phyloP scores from a whole-genome alignment of 768 basidiomycete genomes.

The Cubamyces sp. region DNA sequence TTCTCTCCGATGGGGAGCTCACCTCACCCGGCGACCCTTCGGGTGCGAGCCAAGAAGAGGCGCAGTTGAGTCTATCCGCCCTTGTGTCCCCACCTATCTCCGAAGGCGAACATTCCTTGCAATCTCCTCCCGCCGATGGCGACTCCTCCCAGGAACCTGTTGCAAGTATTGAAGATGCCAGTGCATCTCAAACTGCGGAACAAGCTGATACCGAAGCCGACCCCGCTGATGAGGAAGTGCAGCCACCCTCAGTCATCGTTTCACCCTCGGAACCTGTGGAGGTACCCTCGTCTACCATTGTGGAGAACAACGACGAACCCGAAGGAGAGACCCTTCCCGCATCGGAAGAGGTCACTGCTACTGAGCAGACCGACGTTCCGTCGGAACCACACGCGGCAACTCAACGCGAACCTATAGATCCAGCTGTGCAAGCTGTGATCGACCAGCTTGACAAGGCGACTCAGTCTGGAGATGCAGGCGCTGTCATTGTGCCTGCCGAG shows the following conservation, averaged over 20 bases:
- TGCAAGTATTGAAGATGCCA: neutral
- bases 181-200: neutral
- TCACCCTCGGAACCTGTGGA: conserved; percentile 5
- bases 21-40: conserved; percentile 4
- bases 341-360: neutral
- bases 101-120: neutral
- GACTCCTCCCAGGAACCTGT: neutral
- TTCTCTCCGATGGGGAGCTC: conserved; percentile 15
- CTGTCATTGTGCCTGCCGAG: conserved; percentile 14
- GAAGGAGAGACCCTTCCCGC: no score
- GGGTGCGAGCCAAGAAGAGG: conserved; percentile 2
- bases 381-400: neutral
- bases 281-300: neutral
- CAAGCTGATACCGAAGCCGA: neutral
- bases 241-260: conserved; percentile 3
- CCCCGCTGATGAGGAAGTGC: neutral
- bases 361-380: neutral
- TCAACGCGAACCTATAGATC: conserved; percentile 3
- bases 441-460: conserved; percentile 22
- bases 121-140: neutral
- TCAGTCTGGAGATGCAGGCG: conserved; percentile 14
- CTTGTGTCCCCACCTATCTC: neutral
- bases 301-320: neutral
- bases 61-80: conserved; percentile 2
- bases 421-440: conserved; percentile 18